These are phyloP conservation scores for Myxozyma nipponensis DNA, from an alignment of 805 yeast genomes.

Conservation along the genomic window DNA sequence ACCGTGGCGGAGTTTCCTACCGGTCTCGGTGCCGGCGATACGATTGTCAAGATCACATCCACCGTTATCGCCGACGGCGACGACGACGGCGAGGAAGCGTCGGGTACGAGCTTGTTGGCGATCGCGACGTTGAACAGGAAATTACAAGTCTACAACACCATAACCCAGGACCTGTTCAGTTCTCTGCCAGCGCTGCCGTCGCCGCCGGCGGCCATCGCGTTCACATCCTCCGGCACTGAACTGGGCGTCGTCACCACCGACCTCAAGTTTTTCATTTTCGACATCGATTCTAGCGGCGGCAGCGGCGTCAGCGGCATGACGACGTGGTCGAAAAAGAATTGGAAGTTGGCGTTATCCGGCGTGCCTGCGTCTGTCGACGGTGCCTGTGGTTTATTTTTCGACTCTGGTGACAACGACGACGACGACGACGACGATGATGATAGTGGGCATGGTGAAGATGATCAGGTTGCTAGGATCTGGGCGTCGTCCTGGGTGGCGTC, in stretches of 20 bases:
- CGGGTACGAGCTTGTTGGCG: background rate
- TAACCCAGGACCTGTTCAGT: constrained; percentile 32
- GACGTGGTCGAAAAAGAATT: constrained; percentile 73
- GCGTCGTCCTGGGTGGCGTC: background rate
- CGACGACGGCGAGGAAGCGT: constrained; percentile 41
- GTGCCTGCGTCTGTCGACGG: constrained; percentile 56
- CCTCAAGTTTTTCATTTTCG: constrained; percentile 69
- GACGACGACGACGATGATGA: constrained; percentile 7
- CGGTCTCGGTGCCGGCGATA: no score
- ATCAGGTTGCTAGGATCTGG: background rate
- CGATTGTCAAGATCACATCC: background rate
- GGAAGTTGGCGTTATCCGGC: constrained; percentile 69
- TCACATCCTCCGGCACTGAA: constrained; percentile 47
- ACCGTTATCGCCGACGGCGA: constrained; percentile 24
- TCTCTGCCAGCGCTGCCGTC: constrained; percentile 57
- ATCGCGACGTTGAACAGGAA: constrained; percentile 3
- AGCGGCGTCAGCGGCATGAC: constrained; percentile 46
- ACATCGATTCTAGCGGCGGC: no score
- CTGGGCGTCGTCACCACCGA: constrained; percentile 59
- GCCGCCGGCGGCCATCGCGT: constrained; percentile 58
- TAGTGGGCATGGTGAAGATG: constrained; percentile 15
- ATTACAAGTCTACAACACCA: constrained; percentile 34
- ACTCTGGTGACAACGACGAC: background rate
- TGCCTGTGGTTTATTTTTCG: constrained; percentile 40
- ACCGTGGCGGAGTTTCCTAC: constrained; percentile 1